Evolutionary conservation across 176 grass and related monocot species (phyloP), one percentile per base, ranked within the genome.

Genomic region (Aegilops speltoides): DNA sequence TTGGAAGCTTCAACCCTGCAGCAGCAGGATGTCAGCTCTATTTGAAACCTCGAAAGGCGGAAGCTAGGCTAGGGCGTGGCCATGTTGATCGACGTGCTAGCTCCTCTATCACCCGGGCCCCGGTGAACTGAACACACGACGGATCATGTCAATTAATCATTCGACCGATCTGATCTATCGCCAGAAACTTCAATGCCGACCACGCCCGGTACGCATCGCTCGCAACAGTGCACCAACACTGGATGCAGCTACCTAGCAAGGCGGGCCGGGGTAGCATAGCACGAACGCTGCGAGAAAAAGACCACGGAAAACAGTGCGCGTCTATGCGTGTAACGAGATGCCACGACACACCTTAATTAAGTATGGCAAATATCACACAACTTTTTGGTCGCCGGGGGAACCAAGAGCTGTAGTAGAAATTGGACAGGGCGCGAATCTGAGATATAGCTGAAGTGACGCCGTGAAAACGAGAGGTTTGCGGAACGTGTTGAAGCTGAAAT

Each of bases 1-100:
- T 66, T 25, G 82, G 82, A 89, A 89, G 43, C 83, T 81, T 75
- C 82, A 73, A 68, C 8, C 29, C 66, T 52, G 19, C n/a, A 46
- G 38, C 36, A 52, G 54, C 45, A 48, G 50, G 26, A 14, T 34
- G 76, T 67, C 77, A 59, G 66, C 76, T 63, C 69, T 50, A 84
- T 67, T 60, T 20, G 45, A 67, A 87, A 41, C 80, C 81, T 84
- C 74, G 34, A 79, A 83, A 84, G 85, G 71, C 78, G 80, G 80
- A 62, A 82, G 29, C 79, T 76, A 76, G 3, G 32, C 67, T 74
- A 74, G 22, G 11, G 0, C 37, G 38, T 81, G 62, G 89, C 78
- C 84, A 74, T 45, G 80, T 90, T 37, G 69, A 76, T 76, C 26
- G 87, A 38, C 15, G 36, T 73, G 75, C 84, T 54, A 11, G 3